A percentile compares a stretch with the other conserved stretches of the same genome.
Conservation (phyloP, 345 rosid genomes). For the Raphanus sativus region DNA sequence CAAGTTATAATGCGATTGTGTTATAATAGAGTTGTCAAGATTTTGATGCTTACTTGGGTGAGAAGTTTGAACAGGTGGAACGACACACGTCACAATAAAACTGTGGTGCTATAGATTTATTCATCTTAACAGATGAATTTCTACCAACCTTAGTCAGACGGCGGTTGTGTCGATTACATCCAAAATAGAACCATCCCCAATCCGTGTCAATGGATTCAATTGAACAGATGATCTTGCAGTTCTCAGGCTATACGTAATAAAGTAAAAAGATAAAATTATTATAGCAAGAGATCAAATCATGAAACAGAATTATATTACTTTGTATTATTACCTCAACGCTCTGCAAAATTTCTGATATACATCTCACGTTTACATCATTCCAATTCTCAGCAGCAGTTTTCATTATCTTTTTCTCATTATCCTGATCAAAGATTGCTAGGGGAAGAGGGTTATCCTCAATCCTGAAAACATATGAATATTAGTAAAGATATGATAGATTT, state of each 20-base stretch:
- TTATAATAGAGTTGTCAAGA: too few species aligned
- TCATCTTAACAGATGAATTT: not conserved
- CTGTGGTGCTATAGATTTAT: not conserved
- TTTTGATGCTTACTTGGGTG: not conserved
- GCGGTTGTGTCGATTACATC: not conserved
- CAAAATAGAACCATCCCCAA: not conserved
- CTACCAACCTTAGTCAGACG: not conserved
- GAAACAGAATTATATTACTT: not conserved
- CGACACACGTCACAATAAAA: not conserved
- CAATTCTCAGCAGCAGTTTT: not conserved
- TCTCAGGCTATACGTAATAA: not conserved
- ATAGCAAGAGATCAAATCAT: too few species aligned
- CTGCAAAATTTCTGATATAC: not conserved
- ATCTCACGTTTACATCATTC: not conserved
- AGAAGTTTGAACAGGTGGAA: too few species aligned
- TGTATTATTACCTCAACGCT: not conserved
- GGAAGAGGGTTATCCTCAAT: not conserved
- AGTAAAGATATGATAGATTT: too few species aligned
- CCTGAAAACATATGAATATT: not conserved
- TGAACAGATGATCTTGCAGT: not conserved
- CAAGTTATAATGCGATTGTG: too few species aligned
- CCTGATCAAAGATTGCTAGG: not conserved
- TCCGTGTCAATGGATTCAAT: not conserved
- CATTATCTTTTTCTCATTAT: not conserved
- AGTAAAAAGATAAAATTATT: too few species aligned